These are phyloP conservation scores for Atkinsonella texensis DNA, from an alignment of 2,329 filamentous ascomycete genomes.

Conservation along the genomic window DNA sequence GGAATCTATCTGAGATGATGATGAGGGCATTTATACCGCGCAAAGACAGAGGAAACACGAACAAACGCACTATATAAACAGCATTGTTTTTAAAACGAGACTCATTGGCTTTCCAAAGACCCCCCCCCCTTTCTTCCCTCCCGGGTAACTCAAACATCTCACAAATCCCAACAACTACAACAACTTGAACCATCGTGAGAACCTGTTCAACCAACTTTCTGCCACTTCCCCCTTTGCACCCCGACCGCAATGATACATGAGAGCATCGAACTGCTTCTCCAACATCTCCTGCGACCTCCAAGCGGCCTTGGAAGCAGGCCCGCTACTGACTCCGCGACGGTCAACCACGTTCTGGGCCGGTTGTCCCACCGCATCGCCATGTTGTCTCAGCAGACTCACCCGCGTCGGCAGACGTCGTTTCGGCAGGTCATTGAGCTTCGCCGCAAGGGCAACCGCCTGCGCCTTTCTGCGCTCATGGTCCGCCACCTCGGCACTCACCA, in stretches of 20 bases:
- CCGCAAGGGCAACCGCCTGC: neutral
- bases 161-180: neutral
- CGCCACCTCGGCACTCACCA: neutral
- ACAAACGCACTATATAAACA: no score
- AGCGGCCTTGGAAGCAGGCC: neutral
- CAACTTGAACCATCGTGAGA: neutral
- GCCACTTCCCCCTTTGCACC: neutral
- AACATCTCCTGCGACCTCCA: neutral
- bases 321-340: neutral
- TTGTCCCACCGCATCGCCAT: neutral
- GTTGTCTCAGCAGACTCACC: neutral
- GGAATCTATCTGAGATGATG: no score
- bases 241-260: neutral
- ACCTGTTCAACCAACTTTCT: neutral
- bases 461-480: neutral
- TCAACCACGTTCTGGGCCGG: conserved; percentile 1
- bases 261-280: neutral
- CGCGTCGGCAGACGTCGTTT: neutral
- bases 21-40: no score
- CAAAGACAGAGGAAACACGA: no score
- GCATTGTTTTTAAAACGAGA: no score
- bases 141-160: no score
- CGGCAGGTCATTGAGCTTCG: neutral
- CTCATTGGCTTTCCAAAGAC: no score
- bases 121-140: no score